phyloP scores from a whole-genome alignment of 208 protist genomes.

The Porcisia hertigi region DNA sequence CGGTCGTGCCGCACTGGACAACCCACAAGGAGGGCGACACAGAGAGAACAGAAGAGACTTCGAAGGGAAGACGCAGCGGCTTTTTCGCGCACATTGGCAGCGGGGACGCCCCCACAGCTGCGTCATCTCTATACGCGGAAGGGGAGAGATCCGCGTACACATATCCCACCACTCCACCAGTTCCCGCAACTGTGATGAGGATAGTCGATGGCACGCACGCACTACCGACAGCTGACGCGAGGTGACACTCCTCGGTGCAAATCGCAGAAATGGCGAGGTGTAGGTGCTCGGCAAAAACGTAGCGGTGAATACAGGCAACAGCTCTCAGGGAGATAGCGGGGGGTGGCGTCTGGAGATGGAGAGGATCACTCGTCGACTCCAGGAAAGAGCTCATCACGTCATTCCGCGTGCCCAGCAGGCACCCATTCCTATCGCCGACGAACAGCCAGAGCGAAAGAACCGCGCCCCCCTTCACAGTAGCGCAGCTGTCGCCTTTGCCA shows the following conservation, averaged over 20 bases:
- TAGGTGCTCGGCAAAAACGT: conserved; percentile 29
- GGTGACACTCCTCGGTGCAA: conserved; percentile 9
- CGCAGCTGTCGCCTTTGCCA: not conserved
- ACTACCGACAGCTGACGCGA: not conserved
- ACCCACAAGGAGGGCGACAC: conserved; percentile 32
- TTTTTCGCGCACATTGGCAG: conserved; percentile 3
- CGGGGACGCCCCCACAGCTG: not conserved
- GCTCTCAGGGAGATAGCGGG: not conserved
- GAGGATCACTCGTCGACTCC: not conserved
- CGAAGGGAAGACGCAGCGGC: conserved; percentile 54
- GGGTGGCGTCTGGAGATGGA: not conserved
- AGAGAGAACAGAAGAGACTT: conserved; percentile 46
- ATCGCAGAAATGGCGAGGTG: conserved; percentile 21
- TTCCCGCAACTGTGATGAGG: conserved; percentile 20
- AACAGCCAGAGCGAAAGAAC: conserved; percentile 17
- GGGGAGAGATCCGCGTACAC: conserved; percentile 5
- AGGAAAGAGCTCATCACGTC: not conserved
- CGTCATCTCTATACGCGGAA: not conserved
- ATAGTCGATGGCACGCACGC: not conserved
- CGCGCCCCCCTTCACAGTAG: not conserved
- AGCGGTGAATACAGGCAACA: conserved; percentile 5
- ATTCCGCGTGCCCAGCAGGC: conserved; percentile 6
- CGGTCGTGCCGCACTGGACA: conserved; percentile 50
- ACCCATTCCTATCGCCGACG: conserved; percentile 22
- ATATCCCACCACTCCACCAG: conserved; percentile 22